These are phyloP conservation scores for Pseudopyrenochaeta lycopersici DNA, from an alignment of 2,329 filamentous ascomycete genomes.

Conservation along the genomic window DNA sequence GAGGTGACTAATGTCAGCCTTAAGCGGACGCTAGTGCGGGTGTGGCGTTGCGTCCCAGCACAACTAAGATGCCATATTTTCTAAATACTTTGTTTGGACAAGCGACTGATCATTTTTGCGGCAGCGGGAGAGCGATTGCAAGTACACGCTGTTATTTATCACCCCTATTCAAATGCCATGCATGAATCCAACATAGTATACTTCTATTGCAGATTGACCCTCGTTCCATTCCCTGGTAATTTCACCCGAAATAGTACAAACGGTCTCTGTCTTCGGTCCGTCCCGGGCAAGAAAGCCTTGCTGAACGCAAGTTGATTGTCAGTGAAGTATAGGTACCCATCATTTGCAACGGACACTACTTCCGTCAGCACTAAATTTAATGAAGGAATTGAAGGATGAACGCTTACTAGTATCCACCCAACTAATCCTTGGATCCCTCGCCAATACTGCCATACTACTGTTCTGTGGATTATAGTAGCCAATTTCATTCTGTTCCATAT, in stretches of 20 bases:
- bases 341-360: conserved; percentile 49
- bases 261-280: conserved; percentile 54
- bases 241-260: conserved; percentile 54
- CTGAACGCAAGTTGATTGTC: conserved; percentile 59
- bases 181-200: too few relatives aligned
- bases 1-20: too few relatives aligned
- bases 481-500: conserved; percentile 56
- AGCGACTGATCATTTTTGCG: too few relatives aligned
- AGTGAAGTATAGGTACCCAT: conserved; percentile 64
- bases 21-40: too few relatives aligned
- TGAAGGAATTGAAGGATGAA: background rate
- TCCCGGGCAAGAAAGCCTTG: conserved; percentile 51
- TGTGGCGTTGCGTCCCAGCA: too few relatives aligned
- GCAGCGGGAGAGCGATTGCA: too few relatives aligned
- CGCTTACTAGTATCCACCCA: conserved; percentile 59
- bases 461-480: conserved; percentile 56
- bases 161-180: too few relatives aligned
- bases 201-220: conserved; percentile 38
- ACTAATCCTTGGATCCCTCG: conserved; percentile 58
- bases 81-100: too few relatives aligned
- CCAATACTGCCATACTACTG: conserved; percentile 54
- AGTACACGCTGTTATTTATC: too few relatives aligned
- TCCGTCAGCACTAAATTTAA: background rate
- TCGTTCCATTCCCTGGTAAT: conserved; percentile 54
- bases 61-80: too few relatives aligned